phyloP scores from a whole-genome alignment of 2,329 filamentous ascomycete species.

The Botrytis sinoallii region DNA sequence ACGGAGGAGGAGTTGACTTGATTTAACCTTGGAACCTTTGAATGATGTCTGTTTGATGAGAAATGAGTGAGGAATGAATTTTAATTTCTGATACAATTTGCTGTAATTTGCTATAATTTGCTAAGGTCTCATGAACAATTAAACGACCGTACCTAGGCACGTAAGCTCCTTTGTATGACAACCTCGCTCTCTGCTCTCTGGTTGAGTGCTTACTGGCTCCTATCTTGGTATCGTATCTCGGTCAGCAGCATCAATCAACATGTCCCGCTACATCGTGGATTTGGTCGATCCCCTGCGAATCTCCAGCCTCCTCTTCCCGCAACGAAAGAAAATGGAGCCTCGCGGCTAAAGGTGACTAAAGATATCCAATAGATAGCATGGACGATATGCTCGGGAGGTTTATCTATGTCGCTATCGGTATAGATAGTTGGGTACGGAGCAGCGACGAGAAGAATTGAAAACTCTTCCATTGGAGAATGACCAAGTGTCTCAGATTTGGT shows the following conservation, averaged over 20 bases:
- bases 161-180: neutral
- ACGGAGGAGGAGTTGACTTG: no score
- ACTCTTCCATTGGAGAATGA: slow-evolving; percentile 1
- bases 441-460: neutral
- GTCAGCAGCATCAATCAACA: neutral
- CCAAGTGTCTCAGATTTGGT: slow-evolving; percentile 2
- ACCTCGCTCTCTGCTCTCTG: neutral
- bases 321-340: slow-evolving; percentile 9
- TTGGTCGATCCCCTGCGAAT: slow-evolving; percentile 8
- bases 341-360: slow-evolving; percentile 8
- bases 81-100: no score
- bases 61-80: neutral
- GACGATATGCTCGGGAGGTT: neutral
- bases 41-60: neutral
- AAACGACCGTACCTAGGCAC: neutral
- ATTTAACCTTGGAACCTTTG: neutral
- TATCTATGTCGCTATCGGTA: neutral
- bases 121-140: neutral
- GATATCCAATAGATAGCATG: slow-evolving; percentile 4
- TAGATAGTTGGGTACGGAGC: neutral
- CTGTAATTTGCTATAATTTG: no score
- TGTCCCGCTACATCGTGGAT: neutral
- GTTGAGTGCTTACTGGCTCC: neutral
- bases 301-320: slow-evolving; percentile 11
- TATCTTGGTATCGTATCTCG: neutral